Evolutionary conservation across 148 eudicot species (phyloP), one percentile per base, ranked within the genome.

Genomic region (Rhododendron kiyosumense): DNA sequence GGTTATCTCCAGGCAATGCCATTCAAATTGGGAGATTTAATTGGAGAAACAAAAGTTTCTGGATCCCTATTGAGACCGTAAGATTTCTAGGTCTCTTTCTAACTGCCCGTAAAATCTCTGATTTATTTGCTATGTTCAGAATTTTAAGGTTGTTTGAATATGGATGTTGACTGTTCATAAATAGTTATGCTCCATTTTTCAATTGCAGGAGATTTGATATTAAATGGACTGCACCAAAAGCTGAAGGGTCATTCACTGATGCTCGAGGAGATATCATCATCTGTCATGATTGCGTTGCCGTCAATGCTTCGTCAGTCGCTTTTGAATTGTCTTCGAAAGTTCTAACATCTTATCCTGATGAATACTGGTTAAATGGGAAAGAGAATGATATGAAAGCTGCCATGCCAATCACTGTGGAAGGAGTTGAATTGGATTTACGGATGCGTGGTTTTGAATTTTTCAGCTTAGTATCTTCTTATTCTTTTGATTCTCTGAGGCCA

Each of bases 211-310:
- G 99, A 90, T 96, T 96, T 91, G 99, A 96, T 90, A 94, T 96
- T 80, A 96, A 96, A 85, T 96, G 99, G 97, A 94, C 92, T 61
- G 98, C 99, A 65, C 99, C 98, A 82, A 95, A 94, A 93, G 99
- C 99, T 73, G 99, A 96, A 91, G 98, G 98, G 63, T 96, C 99
- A 86, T 93, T 95, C 84, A 88, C 88, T 86, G 99, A 96, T 92
- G 98, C 98, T n/a, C 96, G 98, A 90, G 99, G 99, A 90, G 99
- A 96, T 90, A 93, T 96, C 89, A 95, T 96, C 87, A 94, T 96
- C 85, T 92, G 95, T 74, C 95, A 95, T 90, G 99, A 96, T 77
- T 88, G 91, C 87, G 89, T 96, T 84, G 88, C 93, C 74, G 89
- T 96, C 78, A 95, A 87, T 88, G 95, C 99, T 86, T 96, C 99